A percentile compares a stretch with the other conserved stretches of the same genome.
phyloP scores from a whole-genome alignment of 2,329 filamentous ascomycete genomes.

The Mycogone perniciosa region DNA sequence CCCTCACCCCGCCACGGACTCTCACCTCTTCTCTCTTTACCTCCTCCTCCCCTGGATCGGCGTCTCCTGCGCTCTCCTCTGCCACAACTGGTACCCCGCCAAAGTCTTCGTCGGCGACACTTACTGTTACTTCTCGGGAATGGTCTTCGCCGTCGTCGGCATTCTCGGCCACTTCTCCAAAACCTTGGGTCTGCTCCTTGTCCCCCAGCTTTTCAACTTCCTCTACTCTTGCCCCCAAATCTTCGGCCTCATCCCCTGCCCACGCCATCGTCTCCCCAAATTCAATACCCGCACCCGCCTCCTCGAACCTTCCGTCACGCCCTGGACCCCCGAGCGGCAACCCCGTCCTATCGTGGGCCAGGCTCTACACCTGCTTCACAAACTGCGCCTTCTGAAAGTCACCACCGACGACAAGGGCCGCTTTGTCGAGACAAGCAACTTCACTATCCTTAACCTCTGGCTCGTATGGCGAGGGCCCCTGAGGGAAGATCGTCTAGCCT shows the following conservation, averaged over 20 bases:
- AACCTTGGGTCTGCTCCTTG: conserved; percentile 81
- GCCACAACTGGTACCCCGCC: conserved; percentile 94
- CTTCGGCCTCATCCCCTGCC: conserved; percentile 84
- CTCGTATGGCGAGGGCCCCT: conserved; percentile 90
- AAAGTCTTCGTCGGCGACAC: conserved; percentile 96
- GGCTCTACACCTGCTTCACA: conserved; percentile 61
- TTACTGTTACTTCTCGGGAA: conserved; percentile 98
- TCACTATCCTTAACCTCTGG: conserved; percentile 94
- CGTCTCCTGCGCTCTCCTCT: conserved; percentile 78
- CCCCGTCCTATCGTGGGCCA: conserved; percentile 58
- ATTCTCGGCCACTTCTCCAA: conserved; percentile 98
- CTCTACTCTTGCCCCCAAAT: conserved; percentile 88
- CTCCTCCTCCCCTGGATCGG: conserved; percentile 90
- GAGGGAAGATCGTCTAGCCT: conserved; percentile 75
- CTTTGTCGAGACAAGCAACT: conserved; percentile 77
- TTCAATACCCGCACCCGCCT: conserved; percentile 83
- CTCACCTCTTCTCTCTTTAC: conserved; percentile 93
- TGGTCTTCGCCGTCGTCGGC: conserved; percentile 96
- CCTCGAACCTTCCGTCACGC: conserved; percentile 78
- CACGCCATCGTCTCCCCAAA: conserved; percentile 80
- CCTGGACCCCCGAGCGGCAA: conserved; percentile 62
- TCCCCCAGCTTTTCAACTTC: conserved; percentile 96
- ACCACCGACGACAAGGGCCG: conserved; percentile 59
- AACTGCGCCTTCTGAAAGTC: conserved; percentile 61
- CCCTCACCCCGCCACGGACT: conserved; percentile 90